A percentile compares a stretch with the other conserved stretches of the same genome.
phyloP scores from a whole-genome alignment of 1,139 yeast genomes.

The Eremothecium coryli region DNA sequence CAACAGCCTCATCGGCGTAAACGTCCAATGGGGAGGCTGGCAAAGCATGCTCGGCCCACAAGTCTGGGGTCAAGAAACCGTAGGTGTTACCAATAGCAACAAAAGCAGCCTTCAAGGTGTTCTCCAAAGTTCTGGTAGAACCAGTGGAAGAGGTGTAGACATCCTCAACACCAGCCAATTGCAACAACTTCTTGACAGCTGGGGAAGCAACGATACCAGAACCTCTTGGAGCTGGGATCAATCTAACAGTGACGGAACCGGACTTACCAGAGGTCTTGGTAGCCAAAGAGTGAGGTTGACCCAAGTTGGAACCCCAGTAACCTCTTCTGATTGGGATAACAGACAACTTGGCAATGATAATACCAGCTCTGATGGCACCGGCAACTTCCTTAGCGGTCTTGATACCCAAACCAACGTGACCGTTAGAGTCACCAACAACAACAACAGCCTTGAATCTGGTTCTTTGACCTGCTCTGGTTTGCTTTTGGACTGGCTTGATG shows the following conservation, averaged over 20 bases:
- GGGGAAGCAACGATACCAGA: constrained; percentile 99
- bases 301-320: constrained; percentile 99
- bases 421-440: constrained; percentile 98
- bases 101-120: constrained; percentile 99
- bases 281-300: constrained; percentile 98
- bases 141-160: constrained; percentile 98
- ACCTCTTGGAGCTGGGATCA: constrained; percentile 99
- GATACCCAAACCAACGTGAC: constrained; percentile 99
- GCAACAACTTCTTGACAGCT: constrained; percentile 97
- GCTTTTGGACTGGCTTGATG: constrained; percentile 99
- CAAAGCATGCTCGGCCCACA: constrained; percentile 84
- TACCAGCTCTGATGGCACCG: constrained; percentile 99
- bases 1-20: constrained; percentile 77
- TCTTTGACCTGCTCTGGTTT: constrained; percentile 99
- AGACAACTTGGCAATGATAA: constrained; percentile 96
- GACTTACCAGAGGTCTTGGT: constrained; percentile 98
- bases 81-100: constrained; percentile 99
- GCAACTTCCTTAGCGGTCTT: constrained; percentile 99
- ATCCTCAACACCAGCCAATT: constrained; percentile 99
- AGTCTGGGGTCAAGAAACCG: constrained; percentile 99
- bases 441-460: constrained; percentile 99
- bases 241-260: constrained; percentile 97
- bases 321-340: constrained; percentile 99
- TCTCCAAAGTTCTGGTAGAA: constrained; percentile 99
- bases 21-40: constrained; percentile 90